Evolutionary conservation across 2,329 filamentous ascomycete species (phyloP), one percentile per base, ranked within the genome.

Genomic region (Chlorencoelia australis): DNA sequence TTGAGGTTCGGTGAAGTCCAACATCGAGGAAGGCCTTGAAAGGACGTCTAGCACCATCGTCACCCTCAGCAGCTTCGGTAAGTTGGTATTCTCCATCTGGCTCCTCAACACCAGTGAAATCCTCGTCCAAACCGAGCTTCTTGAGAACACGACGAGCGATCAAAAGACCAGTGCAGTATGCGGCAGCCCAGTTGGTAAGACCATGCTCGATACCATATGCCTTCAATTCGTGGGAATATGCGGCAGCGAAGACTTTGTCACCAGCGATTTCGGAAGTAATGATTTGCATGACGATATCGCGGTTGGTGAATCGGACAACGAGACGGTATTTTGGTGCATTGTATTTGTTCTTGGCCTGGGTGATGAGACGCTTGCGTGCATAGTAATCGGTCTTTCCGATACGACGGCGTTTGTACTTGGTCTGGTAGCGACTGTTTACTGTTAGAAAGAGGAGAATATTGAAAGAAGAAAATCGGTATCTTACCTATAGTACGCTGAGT

Each of bases 301-400:
- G 86, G 82, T 96, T 94, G 76, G 86, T 93, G 82, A 94, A 94
- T 67, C 91, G 91, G 65, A 98, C 86, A 54, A 98, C 91, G 62
- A 98, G 82, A 63, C 91, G 85, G 82, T 98, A 96, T 80, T 98
- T 98, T 70, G 91, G 91, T 50, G 91, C 83, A 73, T 94, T 94
- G 83, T 96, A 98, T 83, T 98, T 98, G 86, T 98, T 98, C 86
- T 96, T 98, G 73, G 91, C 91, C 79, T 98, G 91, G 74, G 86
- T 88, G 76, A 96, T 91, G 68, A 98, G 78, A 63, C 91, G 83
- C 85, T 96, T 96, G 68, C 91, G 89, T 65, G 91, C 91, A 69
- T 95, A 96, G 86, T 98, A 98, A 68, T 98, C 91, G 73, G 91
- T 98, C 84, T 98, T 98, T 65, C 91, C 91, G 61, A 82, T 64